Evolutionary conservation across 164 flowering plant genomes (phyloP).

Genomic region (Stephania yunnanensis): DNA sequence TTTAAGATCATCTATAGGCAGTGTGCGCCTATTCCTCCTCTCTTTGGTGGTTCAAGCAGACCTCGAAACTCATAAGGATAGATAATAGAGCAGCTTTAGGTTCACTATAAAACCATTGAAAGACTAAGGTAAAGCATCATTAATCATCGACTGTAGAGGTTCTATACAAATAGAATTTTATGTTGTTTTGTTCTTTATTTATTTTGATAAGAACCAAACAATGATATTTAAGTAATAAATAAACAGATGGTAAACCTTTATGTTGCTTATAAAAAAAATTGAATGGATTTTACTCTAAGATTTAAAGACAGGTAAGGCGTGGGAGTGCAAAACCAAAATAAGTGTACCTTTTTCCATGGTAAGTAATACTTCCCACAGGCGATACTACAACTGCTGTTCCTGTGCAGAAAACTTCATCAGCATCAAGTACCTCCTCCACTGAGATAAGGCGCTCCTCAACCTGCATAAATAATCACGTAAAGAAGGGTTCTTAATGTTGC

Average conservation of each 20-base stretch:
- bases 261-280: neutral
- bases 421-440: constrained; percentile 79
- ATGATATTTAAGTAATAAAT: neutral
- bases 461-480: constrained; percentile 28
- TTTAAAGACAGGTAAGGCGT: neutral
- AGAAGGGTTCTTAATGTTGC: neutral
- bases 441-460: constrained; percentile 63
- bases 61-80: neutral
- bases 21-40: neutral
- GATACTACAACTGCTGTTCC: constrained; percentile 88
- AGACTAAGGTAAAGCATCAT: neutral
- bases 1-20: neutral
- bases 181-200: neutral
- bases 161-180: neutral
- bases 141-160: neutral
- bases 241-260: neutral
- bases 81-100: neutral
- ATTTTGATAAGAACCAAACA: neutral
- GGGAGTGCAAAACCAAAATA: neutral
- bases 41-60: neutral
- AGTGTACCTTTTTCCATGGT: constrained; percentile 58
- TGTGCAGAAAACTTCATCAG: constrained; percentile 90
- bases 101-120: neutral
- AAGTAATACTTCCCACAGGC: constrained; percentile 83
- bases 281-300: neutral